Percentiles rank a stretch among this genome's conserved stretches.
Conservation (phyloP, 495 filamentous ascomycete genomes). For the Talaromyces trachyspermus region DNA sequence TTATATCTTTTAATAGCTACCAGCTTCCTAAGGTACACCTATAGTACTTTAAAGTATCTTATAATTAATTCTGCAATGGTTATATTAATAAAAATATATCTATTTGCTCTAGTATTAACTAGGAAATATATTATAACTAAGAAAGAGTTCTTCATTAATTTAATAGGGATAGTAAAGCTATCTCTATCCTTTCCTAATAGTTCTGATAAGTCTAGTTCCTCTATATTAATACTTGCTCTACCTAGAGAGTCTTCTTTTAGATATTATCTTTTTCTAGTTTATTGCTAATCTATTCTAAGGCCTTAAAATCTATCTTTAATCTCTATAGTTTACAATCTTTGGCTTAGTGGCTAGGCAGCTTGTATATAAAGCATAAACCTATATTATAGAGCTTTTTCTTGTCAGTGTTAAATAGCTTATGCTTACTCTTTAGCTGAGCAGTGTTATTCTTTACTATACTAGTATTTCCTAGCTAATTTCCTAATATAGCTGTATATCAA, state of each 20-base stretch:
- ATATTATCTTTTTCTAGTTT: neutral
- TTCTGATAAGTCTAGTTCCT: neutral
- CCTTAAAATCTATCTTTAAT: neutral
- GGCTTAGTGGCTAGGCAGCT: too few species aligned
- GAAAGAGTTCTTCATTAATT: constrained; percentile 8
- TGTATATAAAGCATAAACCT: too few species aligned
- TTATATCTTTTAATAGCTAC: constrained; percentile 29
- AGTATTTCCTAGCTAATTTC: neutral
- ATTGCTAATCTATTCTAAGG: neutral
- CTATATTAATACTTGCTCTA: neutral
- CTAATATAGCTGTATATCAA: neutral
- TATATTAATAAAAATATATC: neutral
- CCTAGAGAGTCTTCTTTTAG: constrained; percentile 8
- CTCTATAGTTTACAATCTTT: neutral
- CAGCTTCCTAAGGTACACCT: neutral
- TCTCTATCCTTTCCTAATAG: constrained; percentile 5
- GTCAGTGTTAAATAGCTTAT: too few species aligned
- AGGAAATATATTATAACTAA: neutral
- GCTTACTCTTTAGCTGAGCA: too few species aligned
- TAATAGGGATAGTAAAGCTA: constrained; percentile 10
- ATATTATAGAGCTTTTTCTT: too few species aligned
- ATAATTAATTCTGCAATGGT: too few species aligned
- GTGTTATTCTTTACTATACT: too few species aligned
- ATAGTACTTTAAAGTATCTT: too few species aligned
- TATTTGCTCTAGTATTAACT: constrained; percentile 7